Percentiles rank a stretch among this genome's conserved stretches.
These are phyloP conservation scores for Sanghuangporus weigelae DNA, from an alignment of 1,284 basidiomycete genomes.

Conservation along the genomic window DNA sequence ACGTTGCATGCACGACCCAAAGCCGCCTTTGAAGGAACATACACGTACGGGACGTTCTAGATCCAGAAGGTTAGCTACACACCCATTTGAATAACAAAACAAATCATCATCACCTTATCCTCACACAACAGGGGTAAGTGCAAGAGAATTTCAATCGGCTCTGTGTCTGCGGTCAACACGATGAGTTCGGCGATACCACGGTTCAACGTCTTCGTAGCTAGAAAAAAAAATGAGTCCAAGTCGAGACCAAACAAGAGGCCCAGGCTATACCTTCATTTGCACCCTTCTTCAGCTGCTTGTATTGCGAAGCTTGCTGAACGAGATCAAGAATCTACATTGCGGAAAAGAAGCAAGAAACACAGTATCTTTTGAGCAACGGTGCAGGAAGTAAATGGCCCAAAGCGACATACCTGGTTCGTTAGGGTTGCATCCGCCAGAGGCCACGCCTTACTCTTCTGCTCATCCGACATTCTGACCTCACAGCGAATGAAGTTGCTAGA, in stretches of 20 bases:
- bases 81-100: background rate
- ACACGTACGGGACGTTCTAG: constrained; percentile 94
- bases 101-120: constrained; percentile 73
- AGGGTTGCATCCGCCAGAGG: constrained; percentile 82
- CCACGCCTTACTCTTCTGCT: constrained; percentile 73
- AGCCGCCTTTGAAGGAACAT: constrained; percentile 91
- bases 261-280: constrained; percentile 66
- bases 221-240: constrained; percentile 7
- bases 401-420: constrained; percentile 77
- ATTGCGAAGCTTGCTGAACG: constrained; percentile 85
- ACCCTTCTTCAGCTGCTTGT: constrained; percentile 98
- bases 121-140: constrained; percentile 97
- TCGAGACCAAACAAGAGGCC: background rate
- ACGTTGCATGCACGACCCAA: constrained; percentile 96
- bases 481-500: constrained; percentile 13
- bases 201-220: constrained; percentile 96
- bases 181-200: constrained; percentile 99
- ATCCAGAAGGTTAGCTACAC: constrained; percentile 9
- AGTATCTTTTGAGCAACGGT: background rate
- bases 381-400: background rate
- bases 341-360: background rate
- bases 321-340: constrained; percentile 77
- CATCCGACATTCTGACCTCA: constrained; percentile 45
- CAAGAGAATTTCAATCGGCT: constrained; percentile 96
- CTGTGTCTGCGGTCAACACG: constrained; percentile 95